These are phyloP conservation scores for Fusarium proliferatum DNA, from an alignment of 2,329 filamentous ascomycete species.

Conservation along the genomic window DNA sequence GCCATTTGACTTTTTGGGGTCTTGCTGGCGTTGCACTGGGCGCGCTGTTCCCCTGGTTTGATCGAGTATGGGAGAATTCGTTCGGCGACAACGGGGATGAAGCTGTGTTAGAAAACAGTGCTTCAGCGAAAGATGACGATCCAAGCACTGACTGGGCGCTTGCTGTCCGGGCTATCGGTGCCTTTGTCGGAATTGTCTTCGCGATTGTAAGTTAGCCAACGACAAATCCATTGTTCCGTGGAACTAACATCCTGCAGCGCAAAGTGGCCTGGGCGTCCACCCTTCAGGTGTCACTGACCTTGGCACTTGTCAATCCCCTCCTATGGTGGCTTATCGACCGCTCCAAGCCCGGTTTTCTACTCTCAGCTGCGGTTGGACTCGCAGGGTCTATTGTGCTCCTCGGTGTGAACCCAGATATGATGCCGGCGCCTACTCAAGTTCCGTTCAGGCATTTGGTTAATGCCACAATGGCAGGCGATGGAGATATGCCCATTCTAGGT, in stretches of 20 bases:
- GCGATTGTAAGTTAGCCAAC: constrained; percentile 74
- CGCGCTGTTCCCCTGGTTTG: constrained; percentile 84
- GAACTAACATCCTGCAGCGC: constrained; percentile 65
- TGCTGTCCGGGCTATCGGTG: constrained; percentile 67
- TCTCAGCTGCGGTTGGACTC: constrained; percentile 79
- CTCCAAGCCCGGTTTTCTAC: constrained; percentile 83
- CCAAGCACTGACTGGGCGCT: constrained; percentile 78
- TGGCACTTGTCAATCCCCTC: constrained; percentile 91
- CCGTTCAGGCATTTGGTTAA: constrained; percentile 40
- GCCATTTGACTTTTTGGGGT: constrained; percentile 85
- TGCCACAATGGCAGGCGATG: constrained; percentile 11
- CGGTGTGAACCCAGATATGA: constrained; percentile 79
- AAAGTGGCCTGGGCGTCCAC: constrained; percentile 94
- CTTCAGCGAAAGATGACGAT: constrained; percentile 47
- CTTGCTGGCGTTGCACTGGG: constrained; percentile 81
- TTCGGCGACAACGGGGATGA: constrained; percentile 53
- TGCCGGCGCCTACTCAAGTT: constrained; percentile 71
- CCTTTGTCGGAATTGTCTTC: constrained; percentile 70
- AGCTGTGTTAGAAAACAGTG: constrained; percentile 46
- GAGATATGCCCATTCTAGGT: constrained; percentile 50
- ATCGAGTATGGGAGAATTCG: constrained; percentile 75
- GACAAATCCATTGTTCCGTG: neutral
- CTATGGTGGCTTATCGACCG: constrained; percentile 97
- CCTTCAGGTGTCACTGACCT: constrained; percentile 89
- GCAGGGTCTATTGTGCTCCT: constrained; percentile 80